Conservation (phyloP, 768 basidiomycete genomes). For the Rhizopogon rudus region DNA sequence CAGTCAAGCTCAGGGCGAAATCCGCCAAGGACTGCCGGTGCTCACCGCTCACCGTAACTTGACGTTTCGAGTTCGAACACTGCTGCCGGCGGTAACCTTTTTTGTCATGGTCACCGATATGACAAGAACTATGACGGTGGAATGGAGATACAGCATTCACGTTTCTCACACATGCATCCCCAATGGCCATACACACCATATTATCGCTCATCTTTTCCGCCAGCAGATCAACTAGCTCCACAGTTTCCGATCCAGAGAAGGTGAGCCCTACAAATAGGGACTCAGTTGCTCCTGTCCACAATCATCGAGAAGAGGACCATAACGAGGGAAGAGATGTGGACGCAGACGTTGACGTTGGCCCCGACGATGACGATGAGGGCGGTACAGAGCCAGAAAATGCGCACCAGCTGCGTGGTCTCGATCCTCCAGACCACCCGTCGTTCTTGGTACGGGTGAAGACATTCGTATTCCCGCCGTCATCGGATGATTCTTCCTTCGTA, state of each 20-base stretch:
- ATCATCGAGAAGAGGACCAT: neutral
- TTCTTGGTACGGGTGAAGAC: neutral
- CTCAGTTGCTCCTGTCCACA: neutral
- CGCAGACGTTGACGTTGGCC: too few relatives aligned
- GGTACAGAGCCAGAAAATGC: neutral
- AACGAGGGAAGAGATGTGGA: neutral
- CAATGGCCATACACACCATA: neutral
- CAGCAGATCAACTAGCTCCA: neutral
- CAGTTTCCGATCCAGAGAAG: conserved; percentile 1
- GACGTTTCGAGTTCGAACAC: too few relatives aligned
- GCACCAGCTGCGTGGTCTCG: neutral
- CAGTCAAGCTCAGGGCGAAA: too few relatives aligned
- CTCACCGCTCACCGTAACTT: too few relatives aligned
- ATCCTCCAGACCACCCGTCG: neutral
- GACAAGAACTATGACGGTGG: too few relatives aligned
- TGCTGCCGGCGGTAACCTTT: neutral
- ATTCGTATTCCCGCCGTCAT: conserved; percentile 12
- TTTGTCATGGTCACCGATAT: neutral
- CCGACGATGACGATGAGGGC: neutral
- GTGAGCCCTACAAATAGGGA: neutral
- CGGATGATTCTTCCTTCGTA: conserved; percentile 30
- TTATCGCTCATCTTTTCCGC: neutral
- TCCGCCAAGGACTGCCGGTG: too few relatives aligned
- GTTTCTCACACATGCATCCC: neutral
- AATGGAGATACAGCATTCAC: neutral